Base-by-base conservation (phyloP, 1,139 yeast species). In the Candida tetrigidarum region DNA sequence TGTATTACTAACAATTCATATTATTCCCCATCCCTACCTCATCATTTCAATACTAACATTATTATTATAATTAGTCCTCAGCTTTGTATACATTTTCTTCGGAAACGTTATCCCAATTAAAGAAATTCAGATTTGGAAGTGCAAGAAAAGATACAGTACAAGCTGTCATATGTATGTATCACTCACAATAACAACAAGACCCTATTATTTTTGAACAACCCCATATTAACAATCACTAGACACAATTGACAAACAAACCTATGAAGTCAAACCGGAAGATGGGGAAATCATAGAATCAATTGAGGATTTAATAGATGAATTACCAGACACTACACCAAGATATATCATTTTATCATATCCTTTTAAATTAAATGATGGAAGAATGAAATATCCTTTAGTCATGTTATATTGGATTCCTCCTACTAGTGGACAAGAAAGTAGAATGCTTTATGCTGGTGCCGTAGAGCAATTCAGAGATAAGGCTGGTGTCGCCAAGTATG, bases 391-490 rank as follows among this genome's bases (percentile, higher is more conserved):
- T 10, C 97, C 97, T 2, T 76, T 87, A 52, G 90, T 90, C 1
- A 67, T 92, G 61, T 56, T 91, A 20, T 91, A 90, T 63, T 91
- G 93, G 84, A 78, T 88, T 47, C 97, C 97, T 2, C 85, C 84
- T 20, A 88, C 96, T 0, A 77, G 91, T 15, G 85, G 87, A 14
- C 93, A 84, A 60, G 88, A 84, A 45, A 72, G 79, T 59, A 80
- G 86, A 60, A 91, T 91, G 97, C 67, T 88, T 41, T 91, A 88
- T 57, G 97, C 97, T 1, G 96, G 95, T 2, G 96, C 96, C 0
- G 80, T 88, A 22, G 97, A 91, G 59, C 67, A 84, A 54, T 78
- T 91, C 50, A 76, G 93, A 60, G 84, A 80, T 44, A 84, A 84
- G 57, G 88, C 96, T 14, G 92, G 93, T 11, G 92, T 86, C 11